Evolutionary conservation across 2,329 filamentous ascomycete genomes (phyloP).

Genomic region (Diatrype stigma): DNA sequence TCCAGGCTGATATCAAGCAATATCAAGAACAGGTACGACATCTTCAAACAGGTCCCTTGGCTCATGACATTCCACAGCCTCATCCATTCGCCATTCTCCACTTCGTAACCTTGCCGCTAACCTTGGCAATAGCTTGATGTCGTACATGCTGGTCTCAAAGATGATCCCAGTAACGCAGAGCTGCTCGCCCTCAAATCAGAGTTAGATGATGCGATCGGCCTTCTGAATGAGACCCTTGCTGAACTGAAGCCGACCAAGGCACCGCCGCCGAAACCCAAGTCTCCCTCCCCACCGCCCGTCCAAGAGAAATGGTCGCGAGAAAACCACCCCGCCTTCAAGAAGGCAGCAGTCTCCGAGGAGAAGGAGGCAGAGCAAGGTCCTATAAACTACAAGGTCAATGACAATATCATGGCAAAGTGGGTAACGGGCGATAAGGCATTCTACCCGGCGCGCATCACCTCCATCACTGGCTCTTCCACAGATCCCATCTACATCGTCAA

Average conservation of each 20-base stretch:
- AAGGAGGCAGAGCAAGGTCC: slow-evolving; percentile 49
- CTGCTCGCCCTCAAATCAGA: slow-evolving; percentile 73
- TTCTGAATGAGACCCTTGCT: slow-evolving; percentile 75
- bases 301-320: slow-evolving; percentile 75
- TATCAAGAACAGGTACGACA: slow-evolving; percentile 54
- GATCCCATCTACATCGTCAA: slow-evolving; percentile 92
- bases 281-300: slow-evolving; percentile 45
- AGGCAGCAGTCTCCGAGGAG: slow-evolving; percentile 45
- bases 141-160: slow-evolving; percentile 69
- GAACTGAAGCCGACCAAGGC: slow-evolving; percentile 66
- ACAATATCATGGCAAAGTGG: slow-evolving; percentile 88
- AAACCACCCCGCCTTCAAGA: slow-evolving; percentile 74
- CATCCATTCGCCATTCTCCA: slow-evolving; percentile 1
- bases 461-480: slow-evolving; percentile 86
- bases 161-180: slow-evolving; percentile 76
- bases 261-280: slow-evolving; percentile 35
- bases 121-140: slow-evolving; percentile 62
- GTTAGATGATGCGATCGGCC: slow-evolving; percentile 75
- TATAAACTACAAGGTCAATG: slow-evolving; percentile 76
- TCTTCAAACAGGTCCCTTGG: neutral
- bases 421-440: slow-evolving; percentile 81
- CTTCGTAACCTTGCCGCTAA: neutral
- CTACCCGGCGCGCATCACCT: slow-evolving; percentile 89
- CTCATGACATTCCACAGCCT: slow-evolving; percentile 7
- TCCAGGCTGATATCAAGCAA: slow-evolving; percentile 50